phyloP scores from a whole-genome alignment of 1,284 basidiomycete species.

The Leccinum angustisporum region DNA sequence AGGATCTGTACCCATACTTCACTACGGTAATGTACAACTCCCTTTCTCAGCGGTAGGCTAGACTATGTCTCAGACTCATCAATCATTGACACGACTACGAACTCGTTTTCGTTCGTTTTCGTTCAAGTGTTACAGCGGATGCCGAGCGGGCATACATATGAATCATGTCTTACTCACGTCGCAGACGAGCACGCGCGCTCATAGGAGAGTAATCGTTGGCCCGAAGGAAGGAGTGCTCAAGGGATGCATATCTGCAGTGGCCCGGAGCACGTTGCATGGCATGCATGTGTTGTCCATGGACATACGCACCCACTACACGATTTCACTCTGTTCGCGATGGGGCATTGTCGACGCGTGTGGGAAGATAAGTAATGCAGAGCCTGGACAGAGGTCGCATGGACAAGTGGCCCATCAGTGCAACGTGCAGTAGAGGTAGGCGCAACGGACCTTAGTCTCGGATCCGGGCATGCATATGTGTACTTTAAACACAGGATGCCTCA shows the following conservation, averaged over 20 bases:
- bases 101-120: not conserved
- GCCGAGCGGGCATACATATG: not conserved
- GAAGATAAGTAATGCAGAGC: not conserved
- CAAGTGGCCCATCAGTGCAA: not conserved
- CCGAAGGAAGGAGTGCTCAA: not conserved
- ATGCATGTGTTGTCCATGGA: not conserved
- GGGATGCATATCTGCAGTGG: not conserved
- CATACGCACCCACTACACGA: not conserved
- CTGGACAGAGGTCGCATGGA: too few species aligned
- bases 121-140: not conserved
- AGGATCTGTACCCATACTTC: not conserved
- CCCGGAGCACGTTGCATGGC: not conserved
- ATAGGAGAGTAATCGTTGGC: not conserved
- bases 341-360: not conserved
- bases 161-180: not conserved
- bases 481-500: not conserved
- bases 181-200: not conserved
- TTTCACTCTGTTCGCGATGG: not conserved
- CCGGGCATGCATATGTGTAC: not conserved
- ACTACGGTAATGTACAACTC: not conserved
- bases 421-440: not conserved
- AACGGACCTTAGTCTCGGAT: not conserved
- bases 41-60: not conserved
- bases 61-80: not conserved
- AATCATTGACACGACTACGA: not conserved